A percentile compares a stretch with the other conserved stretches of the same genome.
phyloP scores from a whole-genome alignment of 202 grass and related monocot genomes.

The Elaeis oleifera region DNA sequence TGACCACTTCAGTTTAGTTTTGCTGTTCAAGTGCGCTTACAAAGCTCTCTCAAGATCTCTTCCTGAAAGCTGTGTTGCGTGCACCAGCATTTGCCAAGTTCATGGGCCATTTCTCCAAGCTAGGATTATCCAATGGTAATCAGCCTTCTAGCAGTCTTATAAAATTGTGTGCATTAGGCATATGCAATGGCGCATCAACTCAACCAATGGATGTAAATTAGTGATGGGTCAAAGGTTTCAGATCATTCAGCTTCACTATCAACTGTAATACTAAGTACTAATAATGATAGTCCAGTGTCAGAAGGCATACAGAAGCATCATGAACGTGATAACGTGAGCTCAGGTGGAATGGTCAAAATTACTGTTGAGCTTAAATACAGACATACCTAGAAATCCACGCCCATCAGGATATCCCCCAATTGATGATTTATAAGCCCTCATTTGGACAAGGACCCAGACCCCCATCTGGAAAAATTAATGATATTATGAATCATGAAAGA shows the following conservation, averaged over 20 bases:
- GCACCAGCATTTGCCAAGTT: slow-evolving; percentile 42
- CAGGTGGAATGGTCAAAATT: slow-evolving; percentile 20
- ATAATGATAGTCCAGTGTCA: slow-evolving; percentile 3
- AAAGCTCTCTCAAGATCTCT: slow-evolving; percentile 38
- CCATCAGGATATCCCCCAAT: slow-evolving; percentile 3
- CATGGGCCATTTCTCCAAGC: slow-evolving; percentile 32
- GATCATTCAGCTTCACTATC: slow-evolving; percentile 20
- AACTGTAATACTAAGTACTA: background rate
- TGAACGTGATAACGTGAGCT: slow-evolving; percentile 2
- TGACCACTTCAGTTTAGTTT: background rate
- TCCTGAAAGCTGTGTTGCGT: slow-evolving; percentile 30
- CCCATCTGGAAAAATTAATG: slow-evolving; percentile 9
- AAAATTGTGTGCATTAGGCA: slow-evolving; percentile 21
- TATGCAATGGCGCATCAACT: slow-evolving; percentile 20
- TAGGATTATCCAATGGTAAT: slow-evolving; percentile 29
- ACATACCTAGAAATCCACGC: slow-evolving; percentile 22
- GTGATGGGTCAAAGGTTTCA: background rate
- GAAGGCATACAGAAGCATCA: slow-evolving; percentile 26
- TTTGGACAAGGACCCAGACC: too few species aligned
- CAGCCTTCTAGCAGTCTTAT: slow-evolving; percentile 18
- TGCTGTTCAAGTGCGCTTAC: slow-evolving; percentile 24
- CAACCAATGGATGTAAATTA: slow-evolving; percentile 13
- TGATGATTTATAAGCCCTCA: slow-evolving; percentile 12
- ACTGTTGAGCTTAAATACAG: slow-evolving; percentile 1
- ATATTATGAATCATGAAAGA: slow-evolving; percentile 5